phyloP scores from a whole-genome alignment of 495 filamentous ascomycete genomes.

The Podospora comata region DNA sequence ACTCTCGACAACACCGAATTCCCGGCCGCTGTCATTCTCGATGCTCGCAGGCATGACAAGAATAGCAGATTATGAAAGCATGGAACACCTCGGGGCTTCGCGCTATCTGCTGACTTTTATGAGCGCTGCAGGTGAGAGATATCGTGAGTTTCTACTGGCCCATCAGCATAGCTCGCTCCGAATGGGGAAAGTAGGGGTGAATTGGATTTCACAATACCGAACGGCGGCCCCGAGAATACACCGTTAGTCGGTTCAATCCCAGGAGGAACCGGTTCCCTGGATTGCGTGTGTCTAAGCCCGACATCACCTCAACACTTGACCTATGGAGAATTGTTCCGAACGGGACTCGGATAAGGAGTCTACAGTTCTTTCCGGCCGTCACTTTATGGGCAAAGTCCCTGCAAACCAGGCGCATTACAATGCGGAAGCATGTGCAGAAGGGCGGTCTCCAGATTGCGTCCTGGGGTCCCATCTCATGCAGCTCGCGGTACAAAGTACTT shows the following conservation, averaged over 20 bases:
- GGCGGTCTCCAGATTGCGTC: conserved; percentile 14
- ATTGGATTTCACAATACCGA: neutral
- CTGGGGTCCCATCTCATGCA: conserved; percentile 7
- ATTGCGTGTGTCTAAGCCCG: neutral
- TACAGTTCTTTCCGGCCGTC: conserved; percentile 1
- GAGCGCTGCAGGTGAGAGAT: neutral
- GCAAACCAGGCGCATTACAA: conserved; percentile 8
- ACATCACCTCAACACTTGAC: neutral
- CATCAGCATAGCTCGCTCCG: neutral
- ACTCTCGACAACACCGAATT: conserved; percentile 10
- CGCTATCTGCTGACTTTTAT: neutral
- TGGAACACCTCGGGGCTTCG: neutral
- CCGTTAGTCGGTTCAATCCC: conserved; percentile 7
- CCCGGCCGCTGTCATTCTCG: neutral
- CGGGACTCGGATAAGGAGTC: neutral
- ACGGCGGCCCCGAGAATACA: conserved; percentile 16
- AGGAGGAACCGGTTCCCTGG: neutral
- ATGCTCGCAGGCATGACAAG: neutral
- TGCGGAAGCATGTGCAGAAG: conserved; percentile 20
- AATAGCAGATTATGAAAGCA: conserved; percentile 1
- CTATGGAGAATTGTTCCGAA: neutral
- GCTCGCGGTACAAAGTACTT: conserved; percentile 5
- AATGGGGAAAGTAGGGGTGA: neutral
- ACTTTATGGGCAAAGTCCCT: conserved; percentile 6
- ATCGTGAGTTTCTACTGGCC: neutral